Evolutionary conservation across 1,284 basidiomycete genomes (phyloP).

Genomic region (Moesziomyces antarcticus): DNA sequence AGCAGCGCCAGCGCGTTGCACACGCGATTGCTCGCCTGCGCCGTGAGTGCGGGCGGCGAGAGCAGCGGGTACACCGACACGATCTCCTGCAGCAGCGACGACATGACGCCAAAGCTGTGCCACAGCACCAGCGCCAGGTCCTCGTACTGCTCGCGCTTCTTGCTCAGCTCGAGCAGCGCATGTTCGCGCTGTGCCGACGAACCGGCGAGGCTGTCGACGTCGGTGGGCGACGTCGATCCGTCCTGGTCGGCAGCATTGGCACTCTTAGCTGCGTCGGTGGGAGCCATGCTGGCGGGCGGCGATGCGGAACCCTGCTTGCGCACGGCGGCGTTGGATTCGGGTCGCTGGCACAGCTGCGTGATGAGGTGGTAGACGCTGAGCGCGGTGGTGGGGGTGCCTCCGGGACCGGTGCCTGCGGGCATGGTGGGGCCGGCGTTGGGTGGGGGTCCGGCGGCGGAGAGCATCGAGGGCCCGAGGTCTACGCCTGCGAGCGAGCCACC

Average conservation of each 20-base stretch:
- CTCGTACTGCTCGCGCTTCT: constrained; percentile 99
- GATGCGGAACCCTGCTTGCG: constrained; percentile 28
- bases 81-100: constrained; percentile 96
- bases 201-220: constrained; percentile 52
- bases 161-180: constrained; percentile 85
- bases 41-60: constrained; percentile 93
- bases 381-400: constrained; percentile 63
- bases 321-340: constrained; percentile 48
- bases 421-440: constrained; percentile 56
- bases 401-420: constrained; percentile 59
- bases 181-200: constrained; percentile 63
- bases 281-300: constrained; percentile 7
- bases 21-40: constrained; percentile 98
- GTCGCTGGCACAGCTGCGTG: constrained; percentile 66
- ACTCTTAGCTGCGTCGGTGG: constrained; percentile 2
- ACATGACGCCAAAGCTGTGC: constrained; percentile 99
- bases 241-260: constrained; percentile 12
- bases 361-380: constrained; percentile 66
- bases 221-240: constrained; percentile 15
- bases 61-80: constrained; percentile 97
- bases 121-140: constrained; percentile 96
- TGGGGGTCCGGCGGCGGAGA: constrained; percentile 57
- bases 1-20: constrained; percentile 98
- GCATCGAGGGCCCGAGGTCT: constrained; percentile 58
- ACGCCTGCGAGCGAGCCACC: constrained; percentile 55